phyloP scores from a whole-genome alignment of 148 eudicot genomes.

The Fagopyrum tataricum region DNA sequence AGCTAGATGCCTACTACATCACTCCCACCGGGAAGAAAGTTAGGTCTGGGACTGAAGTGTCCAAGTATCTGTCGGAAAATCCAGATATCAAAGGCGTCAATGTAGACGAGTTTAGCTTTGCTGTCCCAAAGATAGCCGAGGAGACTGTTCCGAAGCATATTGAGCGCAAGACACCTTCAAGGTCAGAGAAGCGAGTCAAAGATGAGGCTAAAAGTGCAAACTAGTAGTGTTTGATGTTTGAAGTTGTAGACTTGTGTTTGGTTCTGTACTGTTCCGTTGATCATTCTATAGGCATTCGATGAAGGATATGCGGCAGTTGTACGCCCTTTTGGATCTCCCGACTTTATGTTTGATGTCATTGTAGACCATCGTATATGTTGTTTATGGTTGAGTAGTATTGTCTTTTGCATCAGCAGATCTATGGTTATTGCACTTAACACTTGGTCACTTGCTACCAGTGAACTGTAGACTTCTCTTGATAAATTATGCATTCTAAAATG shows the following conservation, averaged over 20 bases:
- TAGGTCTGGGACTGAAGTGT: conserved; percentile 32
- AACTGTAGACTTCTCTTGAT: no score
- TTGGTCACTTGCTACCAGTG: no score
- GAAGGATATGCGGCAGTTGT: background rate
- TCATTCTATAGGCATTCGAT: background rate
- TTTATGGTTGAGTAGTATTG: background rate
- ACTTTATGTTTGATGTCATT: background rate
- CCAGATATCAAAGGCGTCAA: conserved; percentile 37
- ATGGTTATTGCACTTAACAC: no score
- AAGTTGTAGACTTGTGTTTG: background rate
- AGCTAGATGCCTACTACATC: conserved; percentile 53
- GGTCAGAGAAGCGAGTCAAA: conserved; percentile 6
- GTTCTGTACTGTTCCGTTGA: background rate
- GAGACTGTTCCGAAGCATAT: conserved; percentile 46
- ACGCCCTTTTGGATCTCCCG: background rate
- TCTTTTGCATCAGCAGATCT: background rate
- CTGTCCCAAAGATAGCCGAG: conserved; percentile 46
- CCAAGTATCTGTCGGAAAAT: conserved; percentile 40
- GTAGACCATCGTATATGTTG: conserved; percentile 9
- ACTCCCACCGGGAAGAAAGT: conserved; percentile 54
- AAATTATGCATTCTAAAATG: no score
- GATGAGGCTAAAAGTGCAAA: background rate
- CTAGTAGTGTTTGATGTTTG: background rate
- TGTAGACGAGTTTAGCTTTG: conserved; percentile 47
- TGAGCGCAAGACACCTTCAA: conserved; percentile 24